Conservation (phyloP, 495 filamentous ascomycete species). For the Xylaria longipes region DNA sequence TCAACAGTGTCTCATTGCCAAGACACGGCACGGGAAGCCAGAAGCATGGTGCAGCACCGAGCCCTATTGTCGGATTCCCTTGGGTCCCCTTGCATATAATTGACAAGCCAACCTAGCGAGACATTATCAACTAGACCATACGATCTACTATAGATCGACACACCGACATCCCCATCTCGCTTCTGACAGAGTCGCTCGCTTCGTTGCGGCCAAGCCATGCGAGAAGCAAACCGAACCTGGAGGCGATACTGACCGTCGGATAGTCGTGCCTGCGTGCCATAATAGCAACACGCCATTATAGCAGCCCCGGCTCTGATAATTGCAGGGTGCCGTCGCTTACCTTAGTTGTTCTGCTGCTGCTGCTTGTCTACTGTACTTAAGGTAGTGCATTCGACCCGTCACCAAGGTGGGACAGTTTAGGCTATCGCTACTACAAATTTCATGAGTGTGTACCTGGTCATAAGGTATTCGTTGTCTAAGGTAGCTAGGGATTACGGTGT, state of each 20-base stretch:
- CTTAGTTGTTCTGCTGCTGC: neutral
- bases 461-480: neutral
- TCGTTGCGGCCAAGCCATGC: constrained; percentile 22
- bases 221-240: neutral
- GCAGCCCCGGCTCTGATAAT: neutral
- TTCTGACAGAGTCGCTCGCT: constrained; percentile 6
- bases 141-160: constrained; percentile 9
- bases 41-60: neutral
- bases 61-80: constrained; percentile 13
- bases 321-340: neutral
- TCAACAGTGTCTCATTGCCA: constrained; percentile 16
- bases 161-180: neutral
- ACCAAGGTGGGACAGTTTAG: neutral
- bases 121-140: neutral
- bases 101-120: neutral
- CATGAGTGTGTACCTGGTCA: too few species aligned
- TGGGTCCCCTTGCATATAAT: neutral
- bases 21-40: constrained; percentile 28
- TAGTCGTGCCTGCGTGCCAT: constrained; percentile 27
- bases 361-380: neutral
- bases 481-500: neutral
- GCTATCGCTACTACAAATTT: neutral
- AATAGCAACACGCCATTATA: constrained; percentile 17
- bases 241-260: constrained; percentile 28
- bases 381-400: neutral